Base-by-base conservation (phyloP, 169 alveolate genomes). In the Cyclospora cayetanensis region DNA sequence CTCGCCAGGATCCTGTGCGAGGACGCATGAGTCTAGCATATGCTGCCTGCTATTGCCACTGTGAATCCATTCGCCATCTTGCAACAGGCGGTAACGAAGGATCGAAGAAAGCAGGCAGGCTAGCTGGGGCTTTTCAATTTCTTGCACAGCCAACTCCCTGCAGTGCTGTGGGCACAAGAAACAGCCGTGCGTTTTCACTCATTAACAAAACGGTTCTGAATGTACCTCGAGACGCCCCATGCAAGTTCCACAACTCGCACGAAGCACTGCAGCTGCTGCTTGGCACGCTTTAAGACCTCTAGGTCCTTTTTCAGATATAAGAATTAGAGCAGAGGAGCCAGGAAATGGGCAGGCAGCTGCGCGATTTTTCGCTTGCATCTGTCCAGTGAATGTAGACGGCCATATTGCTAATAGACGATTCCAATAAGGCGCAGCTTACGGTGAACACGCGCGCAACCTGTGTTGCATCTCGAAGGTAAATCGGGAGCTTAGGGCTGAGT, bases 41-140 rank as follows among this genome's bases (percentile, higher is more conserved):
- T 70, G 53, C 53, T 70, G 83, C 83, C 31, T 70, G 53, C n/a
- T 12, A 12, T 70, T 53, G 83, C 83, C 83, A 53, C 83, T 35
- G 53, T 70, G 83, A 12, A 70, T 70, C 53, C 46, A 70, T 29
- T 20, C 83, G 34, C 83, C 83, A 9, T 35, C 46, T 22, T 70
- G 55, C 34, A 70, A 53, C 83, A 70, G 52, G 18, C 83, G 83
- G 31, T 29, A 31, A 0, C 83, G 83, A 9, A 70, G n/a, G 3
- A 9, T 20, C n/a, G 11, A 35, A 70, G 83, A 70, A 29, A 70
- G 53, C 83, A 70, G 53, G 5, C 55, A 70, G 4, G 83, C 50
- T 35, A 70, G 50, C 25, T 35, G 34, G 7, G 83, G 25, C 25
- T n/a, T 3, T 29, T 70, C 83, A 3, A 35, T 4, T 31, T 35